Percentiles rank a stretch among this genome's conserved stretches.
Evolutionary conservation across 192 early-diverging fungal species (phyloP).

Genomic region (Coemansia sp.): DNA sequence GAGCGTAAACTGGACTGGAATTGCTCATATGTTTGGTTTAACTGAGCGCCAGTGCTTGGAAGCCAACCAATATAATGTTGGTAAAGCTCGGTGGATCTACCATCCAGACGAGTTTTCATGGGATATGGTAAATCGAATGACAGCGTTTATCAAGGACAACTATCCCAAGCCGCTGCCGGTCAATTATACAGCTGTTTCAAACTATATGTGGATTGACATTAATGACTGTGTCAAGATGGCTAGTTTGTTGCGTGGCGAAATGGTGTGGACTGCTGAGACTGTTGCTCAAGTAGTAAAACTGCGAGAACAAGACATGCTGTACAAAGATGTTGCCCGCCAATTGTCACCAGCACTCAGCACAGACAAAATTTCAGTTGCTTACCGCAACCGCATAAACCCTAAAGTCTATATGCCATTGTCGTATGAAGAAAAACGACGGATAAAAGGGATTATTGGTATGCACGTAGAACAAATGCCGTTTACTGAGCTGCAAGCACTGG

Average conservation of each 20-base stretch:
- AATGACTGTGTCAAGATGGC: slow-evolving; percentile 13
- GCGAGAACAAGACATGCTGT: slow-evolving; percentile 8
- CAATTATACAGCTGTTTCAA: slow-evolving; percentile 17
- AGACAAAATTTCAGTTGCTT: not conserved
- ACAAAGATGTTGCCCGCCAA: slow-evolving; percentile 8
- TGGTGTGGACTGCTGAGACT: not conserved
- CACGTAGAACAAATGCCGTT: not conserved
- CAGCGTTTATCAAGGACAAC: slow-evolving; percentile 11
- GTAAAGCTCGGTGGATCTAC: slow-evolving; percentile 13
- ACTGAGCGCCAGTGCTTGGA: slow-evolving; percentile 14
- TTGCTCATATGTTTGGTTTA: not conserved
- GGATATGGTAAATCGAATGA: slow-evolving; percentile 11
- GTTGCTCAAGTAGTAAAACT: not conserved
- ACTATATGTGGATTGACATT: slow-evolving; percentile 24
- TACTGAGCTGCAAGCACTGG: not conserved
- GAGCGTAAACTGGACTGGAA: slow-evolving; percentile 8
- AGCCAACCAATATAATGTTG: not conserved
- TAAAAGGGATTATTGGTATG: not conserved
- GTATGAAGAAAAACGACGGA: not conserved
- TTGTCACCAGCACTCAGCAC: not conserved
- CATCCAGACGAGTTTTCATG: slow-evolving; percentile 11
- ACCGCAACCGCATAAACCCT: not conserved
- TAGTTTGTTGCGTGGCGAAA: not conserved
- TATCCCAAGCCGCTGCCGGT: slow-evolving; percentile 11
- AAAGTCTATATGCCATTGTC: not conserved